Evolutionary conservation across 495 filamentous ascomycete species (phyloP), one percentile per base, ranked within the genome.

Genomic region (Trichoderma reesei): DNA sequence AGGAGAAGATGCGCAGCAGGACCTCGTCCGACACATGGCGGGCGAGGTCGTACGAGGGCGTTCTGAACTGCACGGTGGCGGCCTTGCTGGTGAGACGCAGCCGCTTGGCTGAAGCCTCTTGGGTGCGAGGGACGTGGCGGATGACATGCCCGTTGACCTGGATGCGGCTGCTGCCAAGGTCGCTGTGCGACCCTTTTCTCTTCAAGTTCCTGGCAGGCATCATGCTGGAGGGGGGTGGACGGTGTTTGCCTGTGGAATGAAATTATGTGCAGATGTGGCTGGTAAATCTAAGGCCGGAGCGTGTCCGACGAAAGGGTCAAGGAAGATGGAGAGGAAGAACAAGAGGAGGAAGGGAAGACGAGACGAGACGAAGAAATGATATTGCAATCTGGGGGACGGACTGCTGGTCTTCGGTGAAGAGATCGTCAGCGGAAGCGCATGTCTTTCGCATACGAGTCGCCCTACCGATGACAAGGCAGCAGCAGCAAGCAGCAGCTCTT

Each of bases 1-100:
- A 88, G 3, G 89, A 91, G 60, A 96, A 82, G 63, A 96, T 91
- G 70, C 90, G 86, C 42, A 98, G 76, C 41, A 96, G 81, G 51
- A 98, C 81, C 71, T 98, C 94, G 74, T 96, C 88, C 63, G 91
- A 95, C 61, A 98, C 79, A 26, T 73, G 73, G 37, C 90, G 78
- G 42, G 83, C 68, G 7, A 73, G 68, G 70, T 84, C 82, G 41
- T 38, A 42, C 61, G 61, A 37, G 34, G 60, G 60, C 33, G 60
- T 18, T 31, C 14, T 37, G n/a, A 1, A 5, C 26, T 59, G 2
- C 26, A 33, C n/a, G 48, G 6, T 8, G 54, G 16, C 33, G 33
- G 37, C 11, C n/a, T 61, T 61, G 26, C 26, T 26, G 60, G 37
- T 13, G 37, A 34, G 33, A 7, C 39, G 60, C 60, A 41, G 60